These are phyloP conservation scores for Cytospora paraplurivora DNA, from an alignment of 2,329 filamentous ascomycete genomes.

Conservation along the genomic window DNA sequence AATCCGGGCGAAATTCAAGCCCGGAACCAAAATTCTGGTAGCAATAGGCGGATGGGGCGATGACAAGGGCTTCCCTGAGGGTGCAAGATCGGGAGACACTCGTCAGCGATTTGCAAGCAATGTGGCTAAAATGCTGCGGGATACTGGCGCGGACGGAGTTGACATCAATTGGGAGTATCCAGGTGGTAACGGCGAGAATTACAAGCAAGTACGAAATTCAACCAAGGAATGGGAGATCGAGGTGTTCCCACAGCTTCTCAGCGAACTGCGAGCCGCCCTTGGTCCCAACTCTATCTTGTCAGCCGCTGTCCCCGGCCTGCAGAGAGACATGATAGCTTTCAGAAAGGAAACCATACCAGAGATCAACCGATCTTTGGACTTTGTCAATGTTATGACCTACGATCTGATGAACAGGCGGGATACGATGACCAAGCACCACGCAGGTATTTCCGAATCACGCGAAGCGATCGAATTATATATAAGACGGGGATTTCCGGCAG, in stretches of 20 bases:
- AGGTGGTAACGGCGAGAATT: constrained; percentile 68
- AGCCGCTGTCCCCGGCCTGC: constrained; percentile 66
- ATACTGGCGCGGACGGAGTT: constrained; percentile 63
- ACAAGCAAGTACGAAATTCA: constrained; percentile 61
- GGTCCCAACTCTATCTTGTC: constrained; percentile 62
- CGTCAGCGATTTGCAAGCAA: constrained; percentile 64
- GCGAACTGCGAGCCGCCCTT: constrained; percentile 59
- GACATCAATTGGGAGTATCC: constrained; percentile 69
- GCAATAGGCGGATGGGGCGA: constrained; percentile 80
- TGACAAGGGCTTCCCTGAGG: constrained; percentile 57
- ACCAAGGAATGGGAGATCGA: constrained; percentile 60
- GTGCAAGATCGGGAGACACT: constrained; percentile 52
- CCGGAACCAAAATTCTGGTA: constrained; percentile 64
- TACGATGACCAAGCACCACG: constrained; percentile 64
- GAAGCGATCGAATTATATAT: constrained; percentile 61
- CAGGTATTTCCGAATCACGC: constrained; percentile 56
- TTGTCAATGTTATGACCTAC: constrained; percentile 59
- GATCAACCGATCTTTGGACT: constrained; percentile 64
- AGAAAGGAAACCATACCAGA: constrained; percentile 55
- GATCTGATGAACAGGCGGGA: constrained; percentile 73
- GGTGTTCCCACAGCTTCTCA: constrained; percentile 62
- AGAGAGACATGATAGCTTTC: constrained; percentile 68
- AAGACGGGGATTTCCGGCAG: constrained; percentile 53
- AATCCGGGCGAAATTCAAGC: constrained; percentile 50
- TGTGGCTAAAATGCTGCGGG: constrained; percentile 61